Evolutionary conservation across 768 basidiomycete species (phyloP).

Genomic region (Pisolithus marmoratus): DNA sequence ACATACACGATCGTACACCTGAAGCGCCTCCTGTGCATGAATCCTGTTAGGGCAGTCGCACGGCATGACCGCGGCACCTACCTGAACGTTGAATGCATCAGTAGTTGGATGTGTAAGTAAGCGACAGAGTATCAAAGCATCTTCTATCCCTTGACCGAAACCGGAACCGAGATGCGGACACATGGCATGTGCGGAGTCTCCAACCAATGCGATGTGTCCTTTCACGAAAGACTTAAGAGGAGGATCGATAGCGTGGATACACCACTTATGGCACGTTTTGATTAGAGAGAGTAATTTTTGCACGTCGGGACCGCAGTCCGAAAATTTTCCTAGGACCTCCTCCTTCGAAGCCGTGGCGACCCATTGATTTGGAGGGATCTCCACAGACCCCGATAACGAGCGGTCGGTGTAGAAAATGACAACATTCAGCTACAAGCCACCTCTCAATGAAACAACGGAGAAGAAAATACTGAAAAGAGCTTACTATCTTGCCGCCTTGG

Average conservation of each 20-base stretch:
- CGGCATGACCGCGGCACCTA: conserved; percentile 12
- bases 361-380: conserved; percentile 33
- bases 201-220: conserved; percentile 44
- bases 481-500: conserved; percentile 35
- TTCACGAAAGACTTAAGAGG: conserved; percentile 39
- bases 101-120: conserved; percentile 41
- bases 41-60: not conserved
- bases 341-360: conserved; percentile 34
- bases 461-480: conserved; percentile 1
- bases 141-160: conserved; percentile 57
- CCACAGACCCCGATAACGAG: conserved; percentile 21
- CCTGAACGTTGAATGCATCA: conserved; percentile 35
- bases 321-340: conserved; percentile 40
- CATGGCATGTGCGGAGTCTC: conserved; percentile 59
- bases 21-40: conserved; percentile 36
- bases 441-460: not conserved
- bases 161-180: conserved; percentile 54
- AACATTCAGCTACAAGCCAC: conserved; percentile 37
- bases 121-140: conserved; percentile 41
- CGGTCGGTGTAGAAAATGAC: conserved; percentile 37
- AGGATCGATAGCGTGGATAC: conserved; percentile 43
- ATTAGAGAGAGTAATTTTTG: conserved; percentile 37
- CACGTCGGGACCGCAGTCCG: conserved; percentile 44
- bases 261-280: conserved; percentile 45
- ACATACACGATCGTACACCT: conserved; percentile 40